Base-by-base conservation (phyloP, 108 stramenopile genomes). In the Nitzschia sp. region DNA sequence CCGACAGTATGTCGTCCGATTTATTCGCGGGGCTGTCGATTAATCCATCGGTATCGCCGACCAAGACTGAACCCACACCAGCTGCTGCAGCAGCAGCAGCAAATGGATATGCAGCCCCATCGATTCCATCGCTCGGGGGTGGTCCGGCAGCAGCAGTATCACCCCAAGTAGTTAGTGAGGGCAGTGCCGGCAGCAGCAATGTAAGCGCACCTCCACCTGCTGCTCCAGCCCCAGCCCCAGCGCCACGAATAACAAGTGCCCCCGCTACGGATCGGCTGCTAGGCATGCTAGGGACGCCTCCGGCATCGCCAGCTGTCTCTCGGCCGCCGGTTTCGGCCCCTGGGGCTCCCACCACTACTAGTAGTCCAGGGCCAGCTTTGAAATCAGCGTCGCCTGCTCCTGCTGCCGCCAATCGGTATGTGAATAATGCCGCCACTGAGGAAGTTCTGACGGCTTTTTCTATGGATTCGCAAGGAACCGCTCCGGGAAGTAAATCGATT, bases 221-320 rank as follows among this genome's bases (percentile, higher is more conserved):
- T 6, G 54, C 66, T 8, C 15, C 66, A 9, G 4, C 54, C 13
- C 15, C 32, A 21, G 42, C 18, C 9, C 35, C 59, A 2, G 11
- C 29, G 2, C 46, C 30, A 27, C 27, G 27, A 54, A 11, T 67
- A 24, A 38, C 27, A 13, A 46, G 29, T 45, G 70, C 77, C 17
- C 77, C 77, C n/a, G 71, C 73, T 13, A 78, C 77, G 29, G 77
- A 78, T 49, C 72, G 72, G 29, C 33, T 78, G 24, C 51, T 78
- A 54, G 70, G 58, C 35, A 21, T 75, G 28, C 47, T 75, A n/a
- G 64, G 62, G 11, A 47, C 49, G 11, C 26, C 56, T 11, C 30
- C 28, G 6, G 4, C 66, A 1, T 29, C 71, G 8, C 0, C 49
- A 31, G 28, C 59, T 15, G 21, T 26, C 19, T 4, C 36, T n/a